Evolutionary conservation across 257 asterid species (phyloP).

Genomic region (Marsdenia floribunda): DNA sequence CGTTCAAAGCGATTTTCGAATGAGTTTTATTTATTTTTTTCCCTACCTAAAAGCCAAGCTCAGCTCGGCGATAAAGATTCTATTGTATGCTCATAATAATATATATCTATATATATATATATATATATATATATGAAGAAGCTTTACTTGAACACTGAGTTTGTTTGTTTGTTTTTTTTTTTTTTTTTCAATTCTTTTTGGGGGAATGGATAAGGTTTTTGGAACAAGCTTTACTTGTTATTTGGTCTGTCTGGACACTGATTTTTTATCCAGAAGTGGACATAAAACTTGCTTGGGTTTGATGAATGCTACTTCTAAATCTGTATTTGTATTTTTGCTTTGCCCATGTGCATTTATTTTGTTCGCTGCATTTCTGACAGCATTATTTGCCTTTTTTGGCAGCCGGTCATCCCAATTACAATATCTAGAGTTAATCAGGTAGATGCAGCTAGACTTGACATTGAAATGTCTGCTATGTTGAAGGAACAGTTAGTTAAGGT

Average conservation of each 20-base stretch:
- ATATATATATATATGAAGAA: not conserved
- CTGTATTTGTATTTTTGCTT: conserved; percentile 6
- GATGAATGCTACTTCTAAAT: not conserved
- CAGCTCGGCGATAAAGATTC: not conserved
- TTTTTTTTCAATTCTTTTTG: not conserved
- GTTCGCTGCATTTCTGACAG: not conserved
- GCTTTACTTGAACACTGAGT: not conserved
- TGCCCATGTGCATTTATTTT: not conserved
- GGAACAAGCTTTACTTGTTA: not conserved
- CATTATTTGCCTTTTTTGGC: conserved; percentile 24
- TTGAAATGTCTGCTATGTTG: conserved; percentile 97
- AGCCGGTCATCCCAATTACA: conserved; percentile 67
- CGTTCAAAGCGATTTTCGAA: not conserved
- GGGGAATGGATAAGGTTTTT: not conserved
- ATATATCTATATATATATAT: too few species aligned
- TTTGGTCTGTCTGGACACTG: not conserved
- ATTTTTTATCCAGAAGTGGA: not conserved
- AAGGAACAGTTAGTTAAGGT: conserved; percentile 91
- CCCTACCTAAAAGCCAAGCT: too few species aligned
- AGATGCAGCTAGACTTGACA: conserved; percentile 86
- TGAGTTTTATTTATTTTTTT: not conserved
- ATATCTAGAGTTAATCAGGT: conserved; percentile 88
- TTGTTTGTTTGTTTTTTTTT: not conserved
- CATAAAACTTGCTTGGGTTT: not conserved
- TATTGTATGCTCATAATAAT: not conserved